Evolutionary conservation across 2,329 filamentous ascomycete species (phyloP).

Genomic region (Paramyrothecium roridum): DNA sequence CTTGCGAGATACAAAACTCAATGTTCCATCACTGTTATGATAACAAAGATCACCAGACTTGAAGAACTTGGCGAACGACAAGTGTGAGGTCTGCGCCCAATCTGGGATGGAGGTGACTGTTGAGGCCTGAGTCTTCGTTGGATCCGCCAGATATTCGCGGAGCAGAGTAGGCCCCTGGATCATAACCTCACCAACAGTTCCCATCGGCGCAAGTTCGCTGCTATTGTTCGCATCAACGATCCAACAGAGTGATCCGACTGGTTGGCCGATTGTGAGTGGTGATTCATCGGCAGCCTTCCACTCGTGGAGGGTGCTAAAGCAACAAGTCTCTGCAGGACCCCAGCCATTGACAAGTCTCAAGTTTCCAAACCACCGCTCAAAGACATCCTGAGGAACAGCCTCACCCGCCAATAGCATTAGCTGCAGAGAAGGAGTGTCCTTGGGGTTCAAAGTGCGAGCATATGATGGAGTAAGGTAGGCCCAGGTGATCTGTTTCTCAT

Average conservation of each 20-base stretch:
- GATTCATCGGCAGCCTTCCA: background rate
- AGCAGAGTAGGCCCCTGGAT: conserved; percentile 9
- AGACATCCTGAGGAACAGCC: background rate
- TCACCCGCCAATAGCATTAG: conserved; percentile 8
- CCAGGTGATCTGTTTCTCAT: background rate
- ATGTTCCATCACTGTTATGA: conserved; percentile 8
- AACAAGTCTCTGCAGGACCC: conserved; percentile 5
- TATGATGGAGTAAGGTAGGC: conserved; percentile 7
- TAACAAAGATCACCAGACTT: conserved; percentile 13
- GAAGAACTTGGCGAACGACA: conserved; percentile 5
- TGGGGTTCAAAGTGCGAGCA: conserved; percentile 1
- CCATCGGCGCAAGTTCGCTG: conserved; percentile 2
- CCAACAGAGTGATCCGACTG: conserved; percentile 4
- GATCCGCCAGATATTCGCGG: conserved; percentile 6
- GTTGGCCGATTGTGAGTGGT: background rate
- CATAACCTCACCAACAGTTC: conserved; percentile 9
- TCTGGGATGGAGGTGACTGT: background rate
- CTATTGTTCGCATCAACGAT: conserved; percentile 4
- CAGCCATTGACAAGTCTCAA: conserved; percentile 9
- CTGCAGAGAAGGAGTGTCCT: conserved; percentile 6
- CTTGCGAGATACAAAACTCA: conserved; percentile 8
- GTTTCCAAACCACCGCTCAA: conserved; percentile 5
- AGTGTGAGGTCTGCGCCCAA: background rate
- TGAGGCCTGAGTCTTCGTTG: background rate
- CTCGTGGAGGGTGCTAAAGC: conserved; percentile 1